A percentile compares a stretch with the other conserved stretches of the same genome.
Evolutionary conservation across 441 rosid genomes (phyloP).

Genomic region (Adansonia madagascariensis): DNA sequence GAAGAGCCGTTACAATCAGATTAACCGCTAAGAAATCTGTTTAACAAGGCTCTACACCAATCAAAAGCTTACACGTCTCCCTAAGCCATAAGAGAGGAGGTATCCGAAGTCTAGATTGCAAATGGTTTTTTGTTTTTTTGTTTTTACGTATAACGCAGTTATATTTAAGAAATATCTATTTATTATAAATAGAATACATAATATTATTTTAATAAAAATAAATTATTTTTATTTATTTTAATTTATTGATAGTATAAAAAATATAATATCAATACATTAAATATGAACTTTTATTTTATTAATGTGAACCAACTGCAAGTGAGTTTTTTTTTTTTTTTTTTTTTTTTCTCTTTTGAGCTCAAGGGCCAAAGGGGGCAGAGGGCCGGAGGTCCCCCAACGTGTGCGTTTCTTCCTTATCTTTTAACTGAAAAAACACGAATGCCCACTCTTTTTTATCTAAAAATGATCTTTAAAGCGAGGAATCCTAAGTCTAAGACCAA

Average conservation of each 20-base stretch:
- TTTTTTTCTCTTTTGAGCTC: slow-evolving; percentile 1
- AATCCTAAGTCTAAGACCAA: slow-evolving; percentile 60
- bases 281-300: not conserved
- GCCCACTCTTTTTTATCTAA: slow-evolving; percentile 27
- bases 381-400: slow-evolving; percentile 8
- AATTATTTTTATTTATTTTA: no score
- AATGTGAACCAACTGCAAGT: not conserved
- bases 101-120: not conserved
- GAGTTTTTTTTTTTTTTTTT: not conserved
- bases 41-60: not conserved
- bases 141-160: no score
- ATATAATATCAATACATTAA: no score
- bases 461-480: slow-evolving; percentile 43
- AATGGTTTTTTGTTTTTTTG: no score
- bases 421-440: slow-evolving; percentile 17
- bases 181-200: no score
- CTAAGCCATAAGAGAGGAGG: not conserved
- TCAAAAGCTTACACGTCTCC: not conserved
- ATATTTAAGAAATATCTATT: no score
- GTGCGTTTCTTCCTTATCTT: slow-evolving; percentile 25
- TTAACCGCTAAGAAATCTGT: not conserved
- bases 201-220: no score
- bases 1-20: not conserved
- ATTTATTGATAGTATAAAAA: no score
- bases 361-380: not conserved